Base-by-base conservation (phyloP, 2,329 filamentous ascomycete species). In the Exophiala sp. region DNA sequence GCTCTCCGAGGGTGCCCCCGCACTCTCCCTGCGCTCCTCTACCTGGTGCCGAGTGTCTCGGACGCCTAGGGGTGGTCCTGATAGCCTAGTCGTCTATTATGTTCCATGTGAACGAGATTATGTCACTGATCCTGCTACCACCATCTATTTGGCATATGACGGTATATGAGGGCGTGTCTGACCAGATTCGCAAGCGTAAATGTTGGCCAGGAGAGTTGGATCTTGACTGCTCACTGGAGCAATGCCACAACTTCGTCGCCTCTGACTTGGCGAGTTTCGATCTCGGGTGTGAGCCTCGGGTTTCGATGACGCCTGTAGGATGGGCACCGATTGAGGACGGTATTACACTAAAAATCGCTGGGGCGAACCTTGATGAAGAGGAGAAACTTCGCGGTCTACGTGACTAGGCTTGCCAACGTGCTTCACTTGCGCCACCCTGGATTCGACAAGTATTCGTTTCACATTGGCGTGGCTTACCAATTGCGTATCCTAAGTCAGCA, bases 141-240 rank as follows among this genome's bases (percentile, higher is more conserved):
- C 35, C 45, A 38, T 32, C 35, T 18, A 45, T 35, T 16, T 54
- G 46, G 45, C 51, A 54, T 44, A 54, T 54, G 51, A 54, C 51
- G 16, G 16, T 54, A 9, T 54, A 40, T 40, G 45, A 54, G 18
- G 51, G 44, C 29, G 46, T 54, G 9, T 47, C 51, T 14, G 35
- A 54, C 45, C 45, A 50, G 18, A 54, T 54, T 14, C 51, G 35
- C 51, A 54, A 29, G 35, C 21, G 16, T 8, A 46, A 29, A 8
- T 34, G 7, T 6, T 50, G 45, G 51, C 51, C 51, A 10, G 51
- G 38, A 14, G 38, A 49, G n/a, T 29, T 35, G 33, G 33, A 35
- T 12, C 38, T 43, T 14, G 45, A 54, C 29, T 41, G 14, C 20
- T 33, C 44, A 7, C 39, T 54, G 10, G 38, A 47, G 8, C 14